Conservation (phyloP, 331 rosid species). For the Acacia pycnantha region DNA sequence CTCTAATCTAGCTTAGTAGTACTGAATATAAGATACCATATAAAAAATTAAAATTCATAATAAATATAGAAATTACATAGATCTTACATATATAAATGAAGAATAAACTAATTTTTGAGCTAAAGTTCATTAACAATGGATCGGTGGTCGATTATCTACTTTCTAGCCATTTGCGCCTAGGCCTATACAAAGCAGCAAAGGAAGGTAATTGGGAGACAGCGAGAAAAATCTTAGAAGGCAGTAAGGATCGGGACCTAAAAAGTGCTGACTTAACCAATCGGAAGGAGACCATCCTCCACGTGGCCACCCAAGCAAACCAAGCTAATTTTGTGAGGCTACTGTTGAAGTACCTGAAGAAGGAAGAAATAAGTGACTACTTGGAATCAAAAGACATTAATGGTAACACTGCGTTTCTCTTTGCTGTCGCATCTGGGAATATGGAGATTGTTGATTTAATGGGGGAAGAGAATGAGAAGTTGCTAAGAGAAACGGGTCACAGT, state of each 20-base stretch:
- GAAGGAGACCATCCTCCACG: background rate
- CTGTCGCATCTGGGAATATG: background rate
- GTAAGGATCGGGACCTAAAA: too few relatives aligned
- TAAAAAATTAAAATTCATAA: too few relatives aligned
- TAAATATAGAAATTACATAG: too few relatives aligned
- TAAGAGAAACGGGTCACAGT: background rate
- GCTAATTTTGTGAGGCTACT: background rate
- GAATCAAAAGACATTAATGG: background rate
- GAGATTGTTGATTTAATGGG: background rate
- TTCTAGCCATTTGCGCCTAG: background rate
- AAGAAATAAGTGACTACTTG: background rate
- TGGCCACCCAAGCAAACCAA: background rate
- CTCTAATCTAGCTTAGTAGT: too few relatives aligned
- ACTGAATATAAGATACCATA: too few relatives aligned
- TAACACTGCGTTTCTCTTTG: background rate
- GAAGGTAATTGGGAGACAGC: background rate
- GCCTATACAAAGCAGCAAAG: background rate
- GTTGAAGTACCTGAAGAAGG: background rate
- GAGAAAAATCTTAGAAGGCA: too few relatives aligned
- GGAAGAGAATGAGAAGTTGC: background rate
- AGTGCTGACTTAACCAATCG: background rate
- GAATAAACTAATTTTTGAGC: too few relatives aligned
- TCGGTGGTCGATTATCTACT: too few relatives aligned
- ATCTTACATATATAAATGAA: too few relatives aligned
- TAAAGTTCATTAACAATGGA: too few relatives aligned